Base-by-base conservation (phyloP, 441 rosid species). In the Gossypium schwendimanii region DNA sequence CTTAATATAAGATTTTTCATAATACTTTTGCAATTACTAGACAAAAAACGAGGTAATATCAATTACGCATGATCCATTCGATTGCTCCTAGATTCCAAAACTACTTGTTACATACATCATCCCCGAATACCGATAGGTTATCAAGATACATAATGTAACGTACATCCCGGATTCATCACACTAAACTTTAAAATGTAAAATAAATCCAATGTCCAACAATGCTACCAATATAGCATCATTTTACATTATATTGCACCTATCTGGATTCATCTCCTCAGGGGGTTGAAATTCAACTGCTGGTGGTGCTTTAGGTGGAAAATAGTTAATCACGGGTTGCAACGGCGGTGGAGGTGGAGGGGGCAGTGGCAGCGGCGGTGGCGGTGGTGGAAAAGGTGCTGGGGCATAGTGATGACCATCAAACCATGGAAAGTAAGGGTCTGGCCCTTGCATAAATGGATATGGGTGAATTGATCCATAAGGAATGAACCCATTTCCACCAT, bases 181-280 rank as follows among this genome's bases (percentile, higher is more conserved):
- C 26, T 14, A 24, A 6, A 12, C 28, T 10, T 54, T 20, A 3
- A 54, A 54, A 28, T 0, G 5, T 28, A n/a, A 28, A 28, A 28
- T 6, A 20, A 14, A 20, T 20, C 33, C 12, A 0, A 5, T 2
- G 8, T 4, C 0, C 0, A 39, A 20, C 3, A 20, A 39, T 1
- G 33, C 17, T 20, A 12, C 8, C 54, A 41, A 7, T 63, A 63
- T 11, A 63, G 1, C 2, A 47, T 26, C 6, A 3, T 50, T 55
- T 36, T 15, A 73, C 77, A 69, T 69, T 63, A 64, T 69, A 49
- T 23, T 57, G 76, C 81, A 64, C 61, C 41, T 74, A 26, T 70
- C 21, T 24, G 50, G 63, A 4, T 64, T 41, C 72, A 23, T 44
- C 23, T 54, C 15, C 49, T 6, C 11, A 15, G 68, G 31, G 47